phyloP scores from a whole-genome alignment of 768 basidiomycete species.

The Pulveroboletus sp. region DNA sequence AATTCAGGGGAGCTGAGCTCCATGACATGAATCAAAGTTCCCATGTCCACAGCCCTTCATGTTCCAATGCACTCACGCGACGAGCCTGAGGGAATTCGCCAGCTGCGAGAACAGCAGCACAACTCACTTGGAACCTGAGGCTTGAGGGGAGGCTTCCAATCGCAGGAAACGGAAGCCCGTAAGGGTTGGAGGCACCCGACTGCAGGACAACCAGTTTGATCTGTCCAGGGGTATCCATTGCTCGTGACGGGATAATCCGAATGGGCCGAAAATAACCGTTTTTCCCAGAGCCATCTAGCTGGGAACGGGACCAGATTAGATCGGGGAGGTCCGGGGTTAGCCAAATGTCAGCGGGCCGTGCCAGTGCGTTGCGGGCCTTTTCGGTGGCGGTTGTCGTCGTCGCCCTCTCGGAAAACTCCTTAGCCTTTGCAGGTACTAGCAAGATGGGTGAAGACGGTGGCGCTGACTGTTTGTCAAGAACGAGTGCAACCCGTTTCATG shows the following conservation, averaged over 20 bases:
- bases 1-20: conserved; percentile 1
- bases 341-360: neutral
- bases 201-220: conserved; percentile 8
- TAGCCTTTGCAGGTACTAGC: neutral
- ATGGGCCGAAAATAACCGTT: conserved; percentile 16
- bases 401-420: conserved; percentile 5
- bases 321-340: conserved; percentile 10
- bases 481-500: conserved; percentile 10
- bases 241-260: conserved; percentile 21
- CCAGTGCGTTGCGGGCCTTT: conserved; percentile 1
- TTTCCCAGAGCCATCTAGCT: conserved; percentile 16
- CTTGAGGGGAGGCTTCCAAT: conserved; percentile 12
- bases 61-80: conserved; percentile 1
- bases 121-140: conserved; percentile 18
- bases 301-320: conserved; percentile 21
- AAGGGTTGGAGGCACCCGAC: conserved; percentile 13
- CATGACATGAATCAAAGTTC: no score
- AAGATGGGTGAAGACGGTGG: conserved; percentile 2
- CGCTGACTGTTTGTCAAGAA: conserved; percentile 2
- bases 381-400: conserved; percentile 1
- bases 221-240: neutral
- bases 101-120: conserved; percentile 15
- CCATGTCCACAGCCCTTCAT: no score
- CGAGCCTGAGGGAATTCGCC: neutral
- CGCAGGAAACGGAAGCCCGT: conserved; percentile 32